Percentiles rank a stretch among this genome's conserved stretches.
These are phyloP conservation scores for Phytophthora megakarya DNA, from an alignment of 352 stramenopile genomes.

Conservation along the genomic window DNA sequence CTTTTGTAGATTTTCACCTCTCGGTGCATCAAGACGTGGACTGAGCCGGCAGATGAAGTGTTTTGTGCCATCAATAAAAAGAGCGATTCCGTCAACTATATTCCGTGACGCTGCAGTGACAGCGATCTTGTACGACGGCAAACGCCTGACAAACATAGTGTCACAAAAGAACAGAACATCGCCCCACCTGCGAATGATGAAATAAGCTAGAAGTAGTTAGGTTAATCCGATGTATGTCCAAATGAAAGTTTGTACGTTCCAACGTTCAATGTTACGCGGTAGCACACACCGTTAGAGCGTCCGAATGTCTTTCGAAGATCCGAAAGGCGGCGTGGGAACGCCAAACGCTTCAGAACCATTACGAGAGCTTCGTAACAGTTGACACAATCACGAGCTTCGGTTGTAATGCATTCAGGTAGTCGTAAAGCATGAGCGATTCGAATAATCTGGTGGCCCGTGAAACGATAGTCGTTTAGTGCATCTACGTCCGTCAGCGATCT, in stretches of 20 bases:
- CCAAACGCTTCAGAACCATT: not conserved
- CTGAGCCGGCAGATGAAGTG: constrained; percentile 10
- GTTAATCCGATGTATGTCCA: not conserved
- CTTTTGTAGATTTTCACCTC: constrained; percentile 12
- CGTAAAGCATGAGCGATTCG: not conserved
- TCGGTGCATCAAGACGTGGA: not conserved
- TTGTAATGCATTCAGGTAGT: not conserved
- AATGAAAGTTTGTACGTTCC: not conserved
- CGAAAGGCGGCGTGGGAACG: not conserved
- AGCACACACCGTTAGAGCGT: not conserved
- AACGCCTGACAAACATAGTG: constrained; percentile 2
- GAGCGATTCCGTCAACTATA: not conserved
- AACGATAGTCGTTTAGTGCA: not conserved
- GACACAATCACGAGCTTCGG: not conserved
- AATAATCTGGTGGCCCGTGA: not conserved
- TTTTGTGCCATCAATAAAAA: constrained; percentile 15
- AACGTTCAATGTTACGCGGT: not conserved
- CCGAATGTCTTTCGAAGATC: constrained; percentile 1
- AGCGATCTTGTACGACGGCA: not conserved
- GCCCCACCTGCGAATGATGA: not conserved
- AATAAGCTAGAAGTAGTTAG: not conserved
- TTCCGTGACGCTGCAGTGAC: not conserved
- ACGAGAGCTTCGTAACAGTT: not conserved
- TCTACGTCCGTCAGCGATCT: not conserved
- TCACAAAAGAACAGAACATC: not conserved